A percentile compares a stretch with the other conserved stretches of the same genome.
phyloP scores from a whole-genome alignment of 2,329 filamentous ascomycete species.

The Aspergillus novofumigatus region DNA sequence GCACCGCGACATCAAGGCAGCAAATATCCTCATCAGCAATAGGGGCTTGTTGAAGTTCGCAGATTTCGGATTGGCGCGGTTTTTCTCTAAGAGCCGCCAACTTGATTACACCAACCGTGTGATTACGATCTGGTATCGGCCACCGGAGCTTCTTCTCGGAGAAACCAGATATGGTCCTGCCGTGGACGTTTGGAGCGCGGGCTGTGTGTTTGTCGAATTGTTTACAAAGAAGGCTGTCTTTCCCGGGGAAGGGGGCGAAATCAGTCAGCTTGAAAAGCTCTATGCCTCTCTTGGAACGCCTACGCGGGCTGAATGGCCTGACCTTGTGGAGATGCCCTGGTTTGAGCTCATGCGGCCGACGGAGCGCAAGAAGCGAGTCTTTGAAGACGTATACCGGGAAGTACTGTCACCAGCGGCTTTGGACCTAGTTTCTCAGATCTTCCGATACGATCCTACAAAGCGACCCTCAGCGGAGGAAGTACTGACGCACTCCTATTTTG shows the following conservation, averaged over 20 bases:
- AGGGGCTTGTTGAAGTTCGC: constrained; percentile 86
- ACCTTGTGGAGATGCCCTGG: constrained; percentile 91
- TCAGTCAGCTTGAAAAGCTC: constrained; percentile 95
- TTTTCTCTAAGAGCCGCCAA: constrained; percentile 88
- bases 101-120: constrained; percentile 97
- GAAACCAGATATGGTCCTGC: constrained; percentile 87
- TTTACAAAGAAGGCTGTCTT: constrained; percentile 93
- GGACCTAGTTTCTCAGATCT: constrained; percentile 77
- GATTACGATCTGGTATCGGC: constrained; percentile 97
- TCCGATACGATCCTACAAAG: constrained; percentile 79
- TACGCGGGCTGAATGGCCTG: constrained; percentile 78
- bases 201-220: constrained; percentile 94
- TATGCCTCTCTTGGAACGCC: constrained; percentile 89
- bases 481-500: constrained; percentile 84
- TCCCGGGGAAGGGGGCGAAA: constrained; percentile 90
- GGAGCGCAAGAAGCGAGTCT: constrained; percentile 67
- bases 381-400: constrained; percentile 77
- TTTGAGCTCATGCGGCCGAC: constrained; percentile 84
- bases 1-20: constrained; percentile 96
- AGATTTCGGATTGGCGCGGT: constrained; percentile 92
- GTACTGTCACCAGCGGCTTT: constrained; percentile 75
- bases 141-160: constrained; percentile 82
- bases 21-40: constrained; percentile 91
- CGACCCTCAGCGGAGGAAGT: constrained; percentile 81
- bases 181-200: constrained; percentile 95